Evolutionary conservation across 1,284 basidiomycete genomes (phyloP).

Genomic region (Omphalotus olearius): DNA sequence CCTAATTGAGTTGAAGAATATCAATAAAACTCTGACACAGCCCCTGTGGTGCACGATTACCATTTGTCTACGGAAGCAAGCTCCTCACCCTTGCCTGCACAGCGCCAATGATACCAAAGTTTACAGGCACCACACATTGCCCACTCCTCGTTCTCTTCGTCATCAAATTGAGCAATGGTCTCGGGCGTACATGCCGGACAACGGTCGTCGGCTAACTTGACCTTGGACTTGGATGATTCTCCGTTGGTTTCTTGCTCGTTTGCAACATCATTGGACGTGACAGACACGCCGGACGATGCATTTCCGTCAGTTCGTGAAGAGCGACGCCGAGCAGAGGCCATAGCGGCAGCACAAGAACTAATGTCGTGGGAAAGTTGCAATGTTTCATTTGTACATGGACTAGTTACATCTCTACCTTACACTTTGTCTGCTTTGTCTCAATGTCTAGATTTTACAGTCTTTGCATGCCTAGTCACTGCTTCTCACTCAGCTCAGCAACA

Average conservation of each 20-base stretch:
- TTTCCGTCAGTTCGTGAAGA: background rate
- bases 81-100: slow-evolving; percentile 63
- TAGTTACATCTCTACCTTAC: background rate
- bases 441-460: slow-evolving; percentile 1
- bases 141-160: slow-evolving; percentile 60
- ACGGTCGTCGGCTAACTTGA: slow-evolving; percentile 3
- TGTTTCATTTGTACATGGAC: background rate
- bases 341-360: background rate
- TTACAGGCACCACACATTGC: slow-evolving; percentile 75
- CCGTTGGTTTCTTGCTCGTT: background rate
- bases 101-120: slow-evolving; percentile 80
- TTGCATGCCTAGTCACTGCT: slow-evolving; percentile 14
- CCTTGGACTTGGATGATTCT: slow-evolving; percentile 3
- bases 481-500: slow-evolving; percentile 75
- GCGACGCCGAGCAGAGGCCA: slow-evolving; percentile 3
- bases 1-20: slow-evolving; percentile 36
- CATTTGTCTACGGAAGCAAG: slow-evolving; percentile 52
- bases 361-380: background rate
- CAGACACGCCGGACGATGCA: background rate
- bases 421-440: background rate
- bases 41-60: slow-evolving; percentile 22
- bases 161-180: slow-evolving; percentile 20
- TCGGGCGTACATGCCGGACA: slow-evolving; percentile 40
- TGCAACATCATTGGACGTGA: background rate
- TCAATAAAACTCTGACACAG: background rate